Evolutionary conservation across 1,284 basidiomycete genomes (phyloP).

Genomic region (Stygiomarasmius scandens): DNA sequence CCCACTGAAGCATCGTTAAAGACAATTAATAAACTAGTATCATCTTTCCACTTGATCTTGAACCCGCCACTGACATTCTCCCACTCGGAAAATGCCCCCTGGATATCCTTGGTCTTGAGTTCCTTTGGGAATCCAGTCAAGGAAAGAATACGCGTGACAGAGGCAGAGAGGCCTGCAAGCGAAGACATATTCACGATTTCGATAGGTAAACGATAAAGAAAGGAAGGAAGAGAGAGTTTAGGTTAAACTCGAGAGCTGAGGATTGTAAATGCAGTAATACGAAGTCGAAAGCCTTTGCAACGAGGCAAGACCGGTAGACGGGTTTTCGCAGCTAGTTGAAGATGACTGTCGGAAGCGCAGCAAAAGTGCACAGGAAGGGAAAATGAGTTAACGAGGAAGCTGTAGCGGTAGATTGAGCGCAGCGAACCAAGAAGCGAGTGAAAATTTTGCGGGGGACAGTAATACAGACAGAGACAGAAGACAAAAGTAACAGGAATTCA

Average conservation of each 20-base stretch:
- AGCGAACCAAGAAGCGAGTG: slow-evolving; percentile 12
- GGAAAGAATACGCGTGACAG: slow-evolving; percentile 93
- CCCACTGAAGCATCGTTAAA: slow-evolving; percentile 85
- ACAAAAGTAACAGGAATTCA: neutral
- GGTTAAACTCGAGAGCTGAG: neutral
- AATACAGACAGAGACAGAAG: neutral
- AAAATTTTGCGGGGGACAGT: slow-evolving; percentile 7
- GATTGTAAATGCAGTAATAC: neutral
- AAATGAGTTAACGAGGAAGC: slow-evolving; percentile 12
- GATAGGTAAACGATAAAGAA: neutral
- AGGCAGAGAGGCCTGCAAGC: slow-evolving; percentile 83
- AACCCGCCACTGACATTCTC: slow-evolving; percentile 88
- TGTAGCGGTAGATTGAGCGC: slow-evolving; percentile 5
- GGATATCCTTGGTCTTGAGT: slow-evolving; percentile 97
- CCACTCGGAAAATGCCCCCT: slow-evolving; percentile 88
- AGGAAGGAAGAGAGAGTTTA: neutral
- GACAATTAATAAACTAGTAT: slow-evolving; percentile 93
- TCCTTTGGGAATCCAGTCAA: slow-evolving; percentile 91
- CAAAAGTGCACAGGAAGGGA: neutral
- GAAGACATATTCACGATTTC: slow-evolving; percentile 38
- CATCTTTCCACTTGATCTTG: slow-evolving; percentile 99
- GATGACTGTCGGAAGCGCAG: neutral
- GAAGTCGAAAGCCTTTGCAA: neutral
- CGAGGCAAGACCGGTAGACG: neutral
- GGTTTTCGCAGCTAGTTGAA: neutral